Conservation (phyloP, 2,329 filamentous ascomycete species). For the Microcyclosporella mali region DNA sequence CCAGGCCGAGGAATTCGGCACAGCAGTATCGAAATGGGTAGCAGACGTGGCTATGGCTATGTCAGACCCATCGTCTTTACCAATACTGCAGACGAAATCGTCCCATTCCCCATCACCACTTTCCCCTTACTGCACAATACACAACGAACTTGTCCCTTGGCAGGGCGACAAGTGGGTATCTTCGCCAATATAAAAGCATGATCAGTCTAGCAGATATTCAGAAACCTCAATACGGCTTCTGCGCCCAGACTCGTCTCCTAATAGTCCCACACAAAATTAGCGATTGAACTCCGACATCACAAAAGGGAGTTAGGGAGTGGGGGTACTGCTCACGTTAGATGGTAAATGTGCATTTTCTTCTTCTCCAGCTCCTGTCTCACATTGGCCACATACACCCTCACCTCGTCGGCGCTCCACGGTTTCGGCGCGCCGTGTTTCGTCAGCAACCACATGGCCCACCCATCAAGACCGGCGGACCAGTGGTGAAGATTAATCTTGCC, state of each 20-base stretch:
- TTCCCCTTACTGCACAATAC: too few relatives aligned
- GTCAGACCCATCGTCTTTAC: too few relatives aligned
- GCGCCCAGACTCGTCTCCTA: slow-evolving; percentile 12
- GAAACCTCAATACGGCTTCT: slow-evolving; percentile 8
- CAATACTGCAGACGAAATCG: too few relatives aligned
- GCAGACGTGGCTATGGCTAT: too few relatives aligned
- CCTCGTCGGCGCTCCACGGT: slow-evolving; percentile 38
- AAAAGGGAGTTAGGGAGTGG: neutral
- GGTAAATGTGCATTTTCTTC: slow-evolving; percentile 10
- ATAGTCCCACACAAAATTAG: neutral
- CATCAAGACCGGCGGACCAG: slow-evolving; percentile 36
- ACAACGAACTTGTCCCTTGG: too few relatives aligned
- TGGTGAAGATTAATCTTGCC: slow-evolving; percentile 33
- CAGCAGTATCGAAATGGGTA: too few relatives aligned
- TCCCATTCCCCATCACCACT: too few relatives aligned
- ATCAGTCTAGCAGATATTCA: too few relatives aligned
- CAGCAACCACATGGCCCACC: slow-evolving; percentile 36
- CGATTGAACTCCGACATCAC: neutral
- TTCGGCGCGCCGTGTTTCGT: slow-evolving; percentile 27
- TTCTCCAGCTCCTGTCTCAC: slow-evolving; percentile 29
- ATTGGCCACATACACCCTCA: slow-evolving; percentile 39
- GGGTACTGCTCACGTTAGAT: slow-evolving; percentile 8
- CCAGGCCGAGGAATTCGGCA: too few relatives aligned
- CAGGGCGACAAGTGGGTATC: too few relatives aligned
- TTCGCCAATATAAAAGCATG: too few relatives aligned